Evolutionary conservation across 306 rosid species (phyloP).

Genomic region (barrel medic (Medicago truncatula)): MtrunA17r5.0-ANR NC_053042.1:4395501-4396000

Average conservation of each 20-base stretch:
- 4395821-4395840: not conserved
- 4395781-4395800: not conserved
- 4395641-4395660: slow-evolving; percentile 7
- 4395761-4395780: not conserved
- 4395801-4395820: not conserved
- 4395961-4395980: not conserved
- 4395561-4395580: not conserved
- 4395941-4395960: not conserved
- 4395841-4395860: not conserved
- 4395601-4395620: not conserved
- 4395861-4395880: not conserved
- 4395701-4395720: not conserved
- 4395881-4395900: not conserved
- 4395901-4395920: not conserved
- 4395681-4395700: not conserved
- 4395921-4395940: not conserved
- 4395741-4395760: not conserved
- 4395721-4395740: not conserved
- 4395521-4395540: not conserved
- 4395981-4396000: not conserved
- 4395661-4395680: not conserved
- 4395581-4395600: not conserved
- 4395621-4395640: not conserved
- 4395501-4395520: not conserved
- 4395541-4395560: not conserved